These are phyloP conservation scores for Hirsutella thompsonii DNA, from an alignment of 2,329 filamentous ascomycete genomes.

Conservation along the genomic window DNA sequence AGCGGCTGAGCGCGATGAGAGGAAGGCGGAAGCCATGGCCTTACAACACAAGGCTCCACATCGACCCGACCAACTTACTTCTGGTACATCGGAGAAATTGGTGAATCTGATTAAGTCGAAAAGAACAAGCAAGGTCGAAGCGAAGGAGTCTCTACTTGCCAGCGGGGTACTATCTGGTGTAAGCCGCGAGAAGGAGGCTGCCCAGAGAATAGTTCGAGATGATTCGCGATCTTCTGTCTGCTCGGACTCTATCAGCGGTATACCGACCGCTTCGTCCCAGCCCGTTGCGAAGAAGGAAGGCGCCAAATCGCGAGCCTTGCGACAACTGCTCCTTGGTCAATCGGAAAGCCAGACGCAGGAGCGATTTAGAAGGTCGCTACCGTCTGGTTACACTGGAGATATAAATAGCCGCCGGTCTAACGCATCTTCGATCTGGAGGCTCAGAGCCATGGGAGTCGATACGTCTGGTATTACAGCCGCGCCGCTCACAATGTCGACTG, in stretches of 20 bases:
- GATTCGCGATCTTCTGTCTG: constrained; percentile 10
- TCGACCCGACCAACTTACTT: constrained; percentile 16
- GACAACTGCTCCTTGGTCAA: constrained; percentile 18
- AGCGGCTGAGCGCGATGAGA: constrained; percentile 16
- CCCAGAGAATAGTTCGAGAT: constrained; percentile 20
- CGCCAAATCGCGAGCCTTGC: constrained; percentile 23
- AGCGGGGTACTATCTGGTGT: constrained; percentile 29
- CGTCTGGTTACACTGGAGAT: constrained; percentile 16
- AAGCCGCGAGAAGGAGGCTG: constrained; percentile 21
- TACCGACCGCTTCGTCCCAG: constrained; percentile 7
- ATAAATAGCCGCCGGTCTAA: constrained; percentile 17
- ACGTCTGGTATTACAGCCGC: constrained; percentile 40
- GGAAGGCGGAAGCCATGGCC: constrained; percentile 18
- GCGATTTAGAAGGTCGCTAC: constrained; percentile 25
- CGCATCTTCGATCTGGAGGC: constrained; percentile 30
- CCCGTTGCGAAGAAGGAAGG: constrained; percentile 8
- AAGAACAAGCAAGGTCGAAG: constrained; percentile 15
- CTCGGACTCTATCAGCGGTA: constrained; percentile 8
- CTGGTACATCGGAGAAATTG: constrained; percentile 17
- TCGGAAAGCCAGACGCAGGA: constrained; percentile 5
- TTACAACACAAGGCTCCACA: constrained; percentile 7
- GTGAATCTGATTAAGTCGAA: constrained; percentile 18
- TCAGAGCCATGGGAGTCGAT: constrained; percentile 37
- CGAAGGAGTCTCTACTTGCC: constrained; percentile 25
- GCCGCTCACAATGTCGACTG: constrained; percentile 35